Evolutionary conservation across 2,329 filamentous ascomycete species (phyloP).

Genomic region (Teratosphaeria nubilosa): DNA sequence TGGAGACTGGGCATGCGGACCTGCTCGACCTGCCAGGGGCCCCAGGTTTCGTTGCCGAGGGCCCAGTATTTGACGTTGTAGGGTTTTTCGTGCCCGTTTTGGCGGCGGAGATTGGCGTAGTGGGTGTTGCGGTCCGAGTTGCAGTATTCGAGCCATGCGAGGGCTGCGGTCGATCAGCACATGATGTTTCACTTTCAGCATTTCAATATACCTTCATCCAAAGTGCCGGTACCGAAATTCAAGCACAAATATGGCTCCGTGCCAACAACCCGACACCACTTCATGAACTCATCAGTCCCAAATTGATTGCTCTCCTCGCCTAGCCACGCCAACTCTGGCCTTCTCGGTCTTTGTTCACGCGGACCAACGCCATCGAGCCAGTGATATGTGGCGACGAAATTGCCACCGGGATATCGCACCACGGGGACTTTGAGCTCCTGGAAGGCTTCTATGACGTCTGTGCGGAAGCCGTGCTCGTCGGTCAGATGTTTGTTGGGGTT

Average conservation of each 20-base stretch:
- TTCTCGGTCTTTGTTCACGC: slow-evolving; percentile 51
- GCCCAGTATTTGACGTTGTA: slow-evolving; percentile 83
- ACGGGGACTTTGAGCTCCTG: slow-evolving; percentile 67
- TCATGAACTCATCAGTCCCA: slow-evolving; percentile 78
- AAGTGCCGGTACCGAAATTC: slow-evolving; percentile 62
- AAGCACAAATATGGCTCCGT: slow-evolving; percentile 71
- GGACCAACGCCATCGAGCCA: slow-evolving; percentile 77
- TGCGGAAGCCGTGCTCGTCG: slow-evolving; percentile 65
- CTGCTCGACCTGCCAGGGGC: slow-evolving; percentile 58
- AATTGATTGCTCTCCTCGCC: slow-evolving; percentile 69
- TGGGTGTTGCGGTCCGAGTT: slow-evolving; percentile 68
- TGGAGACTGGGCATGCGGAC: too few relatives aligned
- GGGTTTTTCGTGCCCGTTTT: slow-evolving; percentile 65
- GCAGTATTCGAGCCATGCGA: slow-evolving; percentile 80
- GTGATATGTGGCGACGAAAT: slow-evolving; percentile 77
- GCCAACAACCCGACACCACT: slow-evolving; percentile 63
- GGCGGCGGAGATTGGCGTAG: slow-evolving; percentile 69
- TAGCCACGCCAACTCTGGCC: slow-evolving; percentile 70
- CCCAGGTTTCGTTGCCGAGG: slow-evolving; percentile 65
- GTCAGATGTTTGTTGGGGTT: slow-evolving; percentile 52
- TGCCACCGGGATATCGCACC: slow-evolving; percentile 72
- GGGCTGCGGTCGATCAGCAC: slow-evolving; percentile 29
- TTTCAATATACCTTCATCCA: slow-evolving; percentile 40
- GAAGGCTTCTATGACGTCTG: slow-evolving; percentile 64
- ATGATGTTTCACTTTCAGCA: neutral